Conservation (phyloP, 768 basidiomycete genomes). For the Naganishia randhawae region DNA sequence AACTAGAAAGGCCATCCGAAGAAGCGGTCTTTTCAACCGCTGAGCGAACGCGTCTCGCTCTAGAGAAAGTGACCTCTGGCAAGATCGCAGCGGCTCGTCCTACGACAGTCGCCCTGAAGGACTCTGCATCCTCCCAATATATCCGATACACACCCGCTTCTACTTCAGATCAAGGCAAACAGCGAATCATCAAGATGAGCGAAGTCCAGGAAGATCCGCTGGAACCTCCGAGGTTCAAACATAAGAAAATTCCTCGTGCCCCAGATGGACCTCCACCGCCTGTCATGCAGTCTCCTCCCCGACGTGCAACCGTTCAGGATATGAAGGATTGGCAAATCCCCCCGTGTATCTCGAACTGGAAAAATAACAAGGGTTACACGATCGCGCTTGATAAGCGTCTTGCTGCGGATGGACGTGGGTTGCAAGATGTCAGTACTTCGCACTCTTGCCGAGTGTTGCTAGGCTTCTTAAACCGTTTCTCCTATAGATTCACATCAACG, state of each 20-base stretch:
- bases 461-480: not conserved
- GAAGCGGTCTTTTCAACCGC: conserved; percentile 87
- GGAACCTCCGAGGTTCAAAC: conserved; percentile 95
- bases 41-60: conserved; percentile 80
- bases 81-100: conserved; percentile 99
- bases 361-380: conserved; percentile 99
- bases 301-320: conserved; percentile 92
- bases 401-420: conserved; percentile 94
- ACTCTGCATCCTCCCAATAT: conserved; percentile 76
- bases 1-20: conserved; percentile 89
- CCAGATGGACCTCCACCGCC: conserved; percentile 96
- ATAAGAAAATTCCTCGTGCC: conserved; percentile 96
- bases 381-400: conserved; percentile 96
- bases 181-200: conserved; percentile 98
- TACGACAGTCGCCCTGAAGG: conserved; percentile 77
- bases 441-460: not conserved
- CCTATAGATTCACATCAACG: conserved; percentile 90
- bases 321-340: conserved; percentile 99
- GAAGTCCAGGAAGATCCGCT: conserved; percentile 96
- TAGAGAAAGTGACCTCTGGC: conserved; percentile 87
- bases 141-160: conserved; percentile 90
- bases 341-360: conserved; percentile 99
- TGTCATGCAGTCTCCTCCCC: conserved; percentile 86
- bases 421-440: conserved; percentile 78
- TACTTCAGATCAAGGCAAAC: conserved; percentile 70